Percentiles rank a stretch among this genome's conserved stretches.
phyloP scores from a whole-genome alignment of 768 basidiomycete genomes.

The Holtermannia corniformis region DNA sequence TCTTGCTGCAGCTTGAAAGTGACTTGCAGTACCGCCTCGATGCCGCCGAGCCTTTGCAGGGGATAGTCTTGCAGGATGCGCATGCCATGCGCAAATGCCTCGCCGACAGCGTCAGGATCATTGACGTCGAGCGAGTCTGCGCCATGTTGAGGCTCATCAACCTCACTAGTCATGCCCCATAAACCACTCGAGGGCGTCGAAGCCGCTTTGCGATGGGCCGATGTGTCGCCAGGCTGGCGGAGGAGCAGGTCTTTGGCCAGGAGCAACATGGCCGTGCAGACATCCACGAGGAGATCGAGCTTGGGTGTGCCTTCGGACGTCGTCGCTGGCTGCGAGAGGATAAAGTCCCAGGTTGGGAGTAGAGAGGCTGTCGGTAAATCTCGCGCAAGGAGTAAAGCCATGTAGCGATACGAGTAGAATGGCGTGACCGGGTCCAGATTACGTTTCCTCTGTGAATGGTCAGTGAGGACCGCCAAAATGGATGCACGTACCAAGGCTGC shows the following conservation, averaged over 20 bases:
- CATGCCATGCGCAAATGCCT: slow-evolving; percentile 17
- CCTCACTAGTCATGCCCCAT: slow-evolving; percentile 17
- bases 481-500: slow-evolving; percentile 16
- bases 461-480: slow-evolving; percentile 27
- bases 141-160: slow-evolving; percentile 12
- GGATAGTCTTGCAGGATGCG: slow-evolving; percentile 26
- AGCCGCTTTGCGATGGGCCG: slow-evolving; percentile 1
- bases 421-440: slow-evolving; percentile 22
- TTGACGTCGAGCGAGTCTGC: slow-evolving; percentile 6
- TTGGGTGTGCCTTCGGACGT: slow-evolving; percentile 14
- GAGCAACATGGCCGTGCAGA: slow-evolving; percentile 33
- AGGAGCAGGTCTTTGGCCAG: slow-evolving; percentile 20
- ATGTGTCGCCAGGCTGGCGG: not conserved
- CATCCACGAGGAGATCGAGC: slow-evolving; percentile 28
- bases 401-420: slow-evolving; percentile 31
- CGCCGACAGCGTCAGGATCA: slow-evolving; percentile 3
- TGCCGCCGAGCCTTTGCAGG: slow-evolving; percentile 20
- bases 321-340: slow-evolving; percentile 22
- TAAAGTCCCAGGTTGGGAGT: slow-evolving; percentile 28
- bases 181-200: slow-evolving; percentile 10
- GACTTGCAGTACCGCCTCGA: slow-evolving; percentile 14
- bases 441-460: slow-evolving; percentile 8
- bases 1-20: slow-evolving; percentile 17
- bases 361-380: slow-evolving; percentile 15
- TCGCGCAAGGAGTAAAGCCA: slow-evolving; percentile 18